Base-by-base conservation (phyloP, 805 yeast genomes). In the Barnettozyma sp. region DNA sequence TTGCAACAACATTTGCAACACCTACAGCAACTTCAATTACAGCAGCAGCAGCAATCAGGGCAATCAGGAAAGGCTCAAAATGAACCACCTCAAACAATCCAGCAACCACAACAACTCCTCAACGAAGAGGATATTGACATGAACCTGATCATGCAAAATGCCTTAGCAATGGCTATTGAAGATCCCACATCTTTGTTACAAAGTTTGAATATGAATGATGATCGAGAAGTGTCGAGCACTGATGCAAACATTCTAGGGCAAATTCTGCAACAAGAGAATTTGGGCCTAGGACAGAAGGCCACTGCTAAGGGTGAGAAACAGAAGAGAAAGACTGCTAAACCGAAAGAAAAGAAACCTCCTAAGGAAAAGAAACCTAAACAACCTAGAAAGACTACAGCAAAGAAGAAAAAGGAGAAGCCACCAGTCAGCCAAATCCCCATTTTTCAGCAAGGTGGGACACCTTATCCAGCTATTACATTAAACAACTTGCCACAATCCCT, bases 101-200 rank as follows among this genome's bases (percentile, higher is more conserved):
- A 16, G 19, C 23, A 18, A 11, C 26, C 14, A 21, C 39, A 10
- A 27, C 32, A 26, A 7, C 16, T 35, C 12, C 35, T 34, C 28
- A 49, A 55, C 24, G 70, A 62, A 24, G 72, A 64, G 22, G 75
- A 71, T 19, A 61, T 79, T 40, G 84, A 79, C 48, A 67, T 82
- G 75, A 78, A 74, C 48, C 81, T 74, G 45, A 82, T 82, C 44
- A 70, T 82, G 67, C 85, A 78, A 44, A 79, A 79, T 58, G 92
- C 90, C 1, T 69, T 82, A 61, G 73, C 73, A 31, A 68, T 82
- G 79, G 92, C 88, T 0, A 74, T 76, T 66, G 80, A 74, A 41
- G 74, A 78, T 41, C 81, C 81, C 11, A 58, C 49, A 14, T 52
- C 59, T 10, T 41, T 45, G 53, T 55, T 49, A 56, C 71, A 56